Percentiles rank a stretch among this genome's conserved stretches.
phyloP scores from a whole-genome alignment of 352 stramenopile genomes.

The Globisporangium spinosum region DNA sequence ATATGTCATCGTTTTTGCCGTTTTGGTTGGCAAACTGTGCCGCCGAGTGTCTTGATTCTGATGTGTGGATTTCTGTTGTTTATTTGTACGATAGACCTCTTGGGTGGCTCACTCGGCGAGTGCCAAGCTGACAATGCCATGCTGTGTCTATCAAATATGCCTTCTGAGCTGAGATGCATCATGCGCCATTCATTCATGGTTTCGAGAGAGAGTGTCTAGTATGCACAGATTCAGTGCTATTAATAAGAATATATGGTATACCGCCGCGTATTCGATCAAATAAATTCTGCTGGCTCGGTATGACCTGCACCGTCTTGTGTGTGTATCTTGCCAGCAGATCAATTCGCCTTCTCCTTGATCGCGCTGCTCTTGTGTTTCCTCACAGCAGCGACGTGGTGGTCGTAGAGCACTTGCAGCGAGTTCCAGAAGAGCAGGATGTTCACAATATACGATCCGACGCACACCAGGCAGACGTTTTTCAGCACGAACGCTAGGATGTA shows the following conservation, averaged over 20 bases:
- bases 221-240: not conserved
- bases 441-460: conserved; percentile 47
- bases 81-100: conserved; percentile 29
- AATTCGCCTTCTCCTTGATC: not conserved
- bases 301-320: not conserved
- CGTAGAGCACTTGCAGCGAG: conserved; percentile 31
- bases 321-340: not conserved
- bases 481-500: conserved; percentile 58
- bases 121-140: conserved; percentile 15
- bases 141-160: too few relatives aligned
- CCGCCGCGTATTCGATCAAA: not conserved
- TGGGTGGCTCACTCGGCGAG: conserved; percentile 44
- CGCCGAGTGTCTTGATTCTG: not conserved
- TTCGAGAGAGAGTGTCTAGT: not conserved
- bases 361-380: not conserved
- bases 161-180: conserved; percentile 2
- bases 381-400: conserved; percentile 18
- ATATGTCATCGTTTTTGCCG: not conserved
- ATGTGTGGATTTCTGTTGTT: not conserved
- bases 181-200: conserved; percentile 18
- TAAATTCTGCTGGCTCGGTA: not conserved
- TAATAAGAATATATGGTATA: not conserved
- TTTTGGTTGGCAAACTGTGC: not conserved
- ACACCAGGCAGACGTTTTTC: conserved; percentile 56
- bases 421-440: conserved; percentile 43